phyloP scores from a whole-genome alignment of 108 stramenopile genomes.

The Mediolabrus comicus region DNA sequence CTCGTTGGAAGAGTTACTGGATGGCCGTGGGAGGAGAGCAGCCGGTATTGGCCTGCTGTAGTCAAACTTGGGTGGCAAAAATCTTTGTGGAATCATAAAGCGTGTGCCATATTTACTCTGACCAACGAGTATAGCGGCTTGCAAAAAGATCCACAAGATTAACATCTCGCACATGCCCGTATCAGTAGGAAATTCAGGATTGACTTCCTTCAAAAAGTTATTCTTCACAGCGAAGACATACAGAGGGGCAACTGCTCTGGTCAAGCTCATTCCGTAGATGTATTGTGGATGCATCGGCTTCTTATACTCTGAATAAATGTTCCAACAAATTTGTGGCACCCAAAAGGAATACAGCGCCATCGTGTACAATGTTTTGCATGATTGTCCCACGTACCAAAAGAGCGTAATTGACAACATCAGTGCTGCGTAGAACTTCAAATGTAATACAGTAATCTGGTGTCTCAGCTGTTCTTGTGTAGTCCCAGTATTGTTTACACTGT shows the following conservation, averaged over 20 bases:
- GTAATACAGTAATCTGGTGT: conserved; percentile 78
- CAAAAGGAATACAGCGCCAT: conserved; percentile 91
- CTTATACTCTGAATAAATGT: conserved; percentile 78
- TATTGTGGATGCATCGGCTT: conserved; percentile 83
- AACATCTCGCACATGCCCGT: conserved; percentile 64
- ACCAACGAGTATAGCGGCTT: conserved; percentile 74
- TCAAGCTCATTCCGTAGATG: conserved; percentile 84
- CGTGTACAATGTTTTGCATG: conserved; percentile 59
- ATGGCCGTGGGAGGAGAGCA: conserved; percentile 52
- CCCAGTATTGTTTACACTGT: conserved; percentile 60
- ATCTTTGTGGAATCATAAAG: conserved; percentile 92
- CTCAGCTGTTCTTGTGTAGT: conserved; percentile 66
- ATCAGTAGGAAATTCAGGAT: conserved; percentile 68
- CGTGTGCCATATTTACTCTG: conserved; percentile 87
- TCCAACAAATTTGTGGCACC: conserved; percentile 94
- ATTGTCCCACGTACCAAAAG: conserved; percentile 66
- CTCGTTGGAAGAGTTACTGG: conserved; percentile 28
- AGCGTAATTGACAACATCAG: conserved; percentile 69
- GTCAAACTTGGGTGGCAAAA: conserved; percentile 92
- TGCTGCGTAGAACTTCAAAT: conserved; percentile 87
- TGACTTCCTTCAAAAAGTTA: conserved; percentile 89
- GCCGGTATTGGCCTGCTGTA: conserved; percentile 89
- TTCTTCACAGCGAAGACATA: conserved; percentile 85
- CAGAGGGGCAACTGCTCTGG: conserved; percentile 86
- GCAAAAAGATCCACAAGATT: conserved; percentile 83